These are phyloP conservation scores for Phoma sp. DNA, from an alignment of 2,329 filamentous ascomycete species.

Conservation along the genomic window DNA sequence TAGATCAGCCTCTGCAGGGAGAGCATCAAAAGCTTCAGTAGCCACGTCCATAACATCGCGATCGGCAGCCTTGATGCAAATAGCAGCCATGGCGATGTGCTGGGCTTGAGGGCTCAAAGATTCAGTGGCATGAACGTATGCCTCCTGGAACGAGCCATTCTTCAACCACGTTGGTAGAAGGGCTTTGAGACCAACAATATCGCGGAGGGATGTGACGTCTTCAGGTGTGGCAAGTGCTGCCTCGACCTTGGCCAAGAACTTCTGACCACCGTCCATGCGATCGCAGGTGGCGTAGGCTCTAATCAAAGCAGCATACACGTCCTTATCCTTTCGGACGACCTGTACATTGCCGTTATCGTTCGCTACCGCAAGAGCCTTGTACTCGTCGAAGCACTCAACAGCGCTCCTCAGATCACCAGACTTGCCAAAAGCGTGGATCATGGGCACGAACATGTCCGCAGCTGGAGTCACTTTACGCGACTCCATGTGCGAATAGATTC, in stretches of 20 bases:
- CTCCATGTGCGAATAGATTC: slow-evolving; percentile 92
- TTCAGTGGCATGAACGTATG: slow-evolving; percentile 73
- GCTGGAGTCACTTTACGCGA: slow-evolving; percentile 73
- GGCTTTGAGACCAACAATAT: slow-evolving; percentile 73
- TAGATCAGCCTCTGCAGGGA: slow-evolving; percentile 54
- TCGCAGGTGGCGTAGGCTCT: slow-evolving; percentile 85
- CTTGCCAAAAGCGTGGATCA: slow-evolving; percentile 92
- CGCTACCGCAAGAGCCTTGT: slow-evolving; percentile 84
- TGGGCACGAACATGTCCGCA: slow-evolving; percentile 83
- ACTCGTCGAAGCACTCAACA: slow-evolving; percentile 94
- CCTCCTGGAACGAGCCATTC: slow-evolving; percentile 72
- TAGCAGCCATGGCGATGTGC: slow-evolving; percentile 69
- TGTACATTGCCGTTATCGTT: slow-evolving; percentile 76
- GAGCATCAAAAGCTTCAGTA: slow-evolving; percentile 59
- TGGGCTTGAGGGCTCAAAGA: slow-evolving; percentile 65
- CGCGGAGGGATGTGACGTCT: slow-evolving; percentile 69
- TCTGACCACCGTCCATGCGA: slow-evolving; percentile 79
- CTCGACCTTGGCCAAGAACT: slow-evolving; percentile 83
- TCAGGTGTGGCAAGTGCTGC: slow-evolving; percentile 57
- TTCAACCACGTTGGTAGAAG: slow-evolving; percentile 81
- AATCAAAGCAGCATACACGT: slow-evolving; percentile 90
- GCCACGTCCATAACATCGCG: slow-evolving; percentile 73
- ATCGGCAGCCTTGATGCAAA: slow-evolving; percentile 82
- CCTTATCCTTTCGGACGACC: slow-evolving; percentile 75
- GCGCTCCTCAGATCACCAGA: slow-evolving; percentile 83